Percentiles rank a stretch among this genome's conserved stretches.
phyloP scores from a whole-genome alignment of 495 filamentous ascomycete genomes.

The Parachaetomium inaequale region DNA sequence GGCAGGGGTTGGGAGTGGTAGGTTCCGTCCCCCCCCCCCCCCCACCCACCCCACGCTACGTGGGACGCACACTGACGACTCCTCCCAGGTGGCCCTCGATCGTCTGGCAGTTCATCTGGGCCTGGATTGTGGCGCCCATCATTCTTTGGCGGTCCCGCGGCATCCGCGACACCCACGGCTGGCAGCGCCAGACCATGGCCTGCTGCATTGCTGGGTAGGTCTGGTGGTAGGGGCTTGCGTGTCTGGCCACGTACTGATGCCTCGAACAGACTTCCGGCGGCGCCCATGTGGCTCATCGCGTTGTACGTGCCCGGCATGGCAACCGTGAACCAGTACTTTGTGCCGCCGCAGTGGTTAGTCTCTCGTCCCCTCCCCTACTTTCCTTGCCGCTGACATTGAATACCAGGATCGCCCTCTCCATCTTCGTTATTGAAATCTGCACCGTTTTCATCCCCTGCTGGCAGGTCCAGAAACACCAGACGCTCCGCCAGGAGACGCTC shows the following conservation, averaged over 20 bases:
- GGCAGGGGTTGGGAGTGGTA: conserved; percentile 61
- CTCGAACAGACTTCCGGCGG: conserved; percentile 53
- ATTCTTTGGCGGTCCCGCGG: conserved; percentile 40
- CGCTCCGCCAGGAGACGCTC: conserved; percentile 31
- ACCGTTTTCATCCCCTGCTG: conserved; percentile 47
- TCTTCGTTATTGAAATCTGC: conserved; percentile 49
- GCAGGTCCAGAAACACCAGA: conserved; percentile 28
- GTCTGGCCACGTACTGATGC: conserved; percentile 3
- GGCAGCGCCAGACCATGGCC: conserved; percentile 62
- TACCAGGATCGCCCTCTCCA: conserved; percentile 32
- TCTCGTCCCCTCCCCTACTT: background rate
- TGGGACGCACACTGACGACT: background rate
- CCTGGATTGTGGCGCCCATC: conserved; percentile 51
- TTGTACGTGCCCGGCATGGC: conserved; percentile 57
- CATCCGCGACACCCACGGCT: conserved; percentile 64
- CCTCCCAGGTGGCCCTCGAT: conserved; percentile 55
- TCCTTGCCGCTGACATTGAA: background rate
- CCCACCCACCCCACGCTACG: too few relatives aligned
- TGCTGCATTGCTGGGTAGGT: conserved; percentile 55
- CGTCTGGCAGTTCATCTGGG: conserved; percentile 62
- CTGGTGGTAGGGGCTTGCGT: background rate
- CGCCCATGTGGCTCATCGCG: conserved; percentile 62
- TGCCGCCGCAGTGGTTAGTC: conserved; percentile 51
- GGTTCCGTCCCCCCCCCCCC: background rate
- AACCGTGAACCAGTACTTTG: conserved; percentile 52